Evolutionary conservation across 2,329 filamentous ascomycete genomes (phyloP).

Genomic region (Monilinia fructigena): DNA sequence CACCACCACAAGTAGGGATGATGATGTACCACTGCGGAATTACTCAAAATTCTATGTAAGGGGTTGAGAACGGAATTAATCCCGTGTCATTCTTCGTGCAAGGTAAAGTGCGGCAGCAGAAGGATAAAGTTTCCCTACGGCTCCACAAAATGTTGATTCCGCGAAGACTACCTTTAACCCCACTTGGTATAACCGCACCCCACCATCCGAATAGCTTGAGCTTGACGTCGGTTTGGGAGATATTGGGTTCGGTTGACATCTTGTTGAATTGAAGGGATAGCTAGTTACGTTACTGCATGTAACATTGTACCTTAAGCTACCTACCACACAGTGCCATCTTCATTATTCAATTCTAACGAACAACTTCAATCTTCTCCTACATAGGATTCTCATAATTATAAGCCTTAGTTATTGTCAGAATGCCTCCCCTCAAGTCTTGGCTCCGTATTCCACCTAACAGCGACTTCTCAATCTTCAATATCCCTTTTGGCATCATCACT

Average conservation of each 20-base stretch:
- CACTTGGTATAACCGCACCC: neutral
- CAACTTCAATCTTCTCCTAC: neutral
- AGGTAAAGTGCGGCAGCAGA: neutral
- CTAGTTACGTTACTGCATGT: neutral
- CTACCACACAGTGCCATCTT: neutral
- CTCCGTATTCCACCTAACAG: constrained; percentile 36
- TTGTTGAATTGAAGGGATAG: neutral
- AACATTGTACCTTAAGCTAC: neutral
- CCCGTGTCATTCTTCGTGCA: neutral
- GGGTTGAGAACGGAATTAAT: constrained; percentile 1
- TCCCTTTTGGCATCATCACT: constrained; percentile 76
- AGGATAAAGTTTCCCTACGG: neutral
- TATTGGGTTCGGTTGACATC: neutral
- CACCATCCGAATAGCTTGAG: constrained; percentile 10
- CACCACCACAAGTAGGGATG: too few relatives aligned
- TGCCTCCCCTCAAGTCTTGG: constrained; percentile 40
- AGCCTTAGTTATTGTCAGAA: constrained; percentile 23
- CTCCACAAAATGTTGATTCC: constrained; percentile 11
- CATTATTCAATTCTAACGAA: neutral
- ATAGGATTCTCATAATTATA: neutral
- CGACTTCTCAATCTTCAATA: constrained; percentile 69
- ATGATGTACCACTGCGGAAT: neutral
- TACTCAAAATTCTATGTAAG: neutral
- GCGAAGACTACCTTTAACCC: neutral
- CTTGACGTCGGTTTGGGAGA: neutral